phyloP scores from a whole-genome alignment of 345 rosid species.

The Citrus unshiu region DNA sequence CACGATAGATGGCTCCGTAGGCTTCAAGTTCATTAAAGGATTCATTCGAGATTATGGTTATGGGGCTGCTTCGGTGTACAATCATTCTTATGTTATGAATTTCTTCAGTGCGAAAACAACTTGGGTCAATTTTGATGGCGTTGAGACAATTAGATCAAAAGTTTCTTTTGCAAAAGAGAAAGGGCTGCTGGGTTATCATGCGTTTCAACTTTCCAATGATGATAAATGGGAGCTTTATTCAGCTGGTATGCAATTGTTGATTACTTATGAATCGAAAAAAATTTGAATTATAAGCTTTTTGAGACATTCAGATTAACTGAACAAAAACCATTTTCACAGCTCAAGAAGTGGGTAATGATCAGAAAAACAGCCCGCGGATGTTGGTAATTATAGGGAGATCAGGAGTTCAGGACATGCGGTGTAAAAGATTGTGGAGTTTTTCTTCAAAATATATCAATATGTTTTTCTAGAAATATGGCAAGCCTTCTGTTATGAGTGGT shows the following conservation, averaged over 20 bases:
- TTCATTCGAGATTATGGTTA: background rate
- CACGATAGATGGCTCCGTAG: conserved; percentile 14
- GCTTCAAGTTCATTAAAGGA: background rate
- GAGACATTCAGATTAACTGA: too few species aligned
- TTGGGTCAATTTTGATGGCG: conserved; percentile 8
- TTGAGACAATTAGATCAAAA: background rate
- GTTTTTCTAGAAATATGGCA: background rate
- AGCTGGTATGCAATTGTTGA: background rate
- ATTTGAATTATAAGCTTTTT: too few species aligned
- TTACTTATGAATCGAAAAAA: too few species aligned
- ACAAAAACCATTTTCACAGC: too few species aligned
- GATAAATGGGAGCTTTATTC: conserved; percentile 5
- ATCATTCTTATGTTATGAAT: background rate
- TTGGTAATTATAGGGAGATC: too few species aligned
- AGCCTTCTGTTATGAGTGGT: background rate
- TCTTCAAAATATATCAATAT: background rate
- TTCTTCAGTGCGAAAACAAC: background rate
- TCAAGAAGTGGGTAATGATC: too few species aligned
- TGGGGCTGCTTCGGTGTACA: background rate
- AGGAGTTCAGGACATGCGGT: too few species aligned
- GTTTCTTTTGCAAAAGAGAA: conserved; percentile 9
- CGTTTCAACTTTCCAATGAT: conserved; percentile 6
- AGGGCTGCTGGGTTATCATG: background rate
- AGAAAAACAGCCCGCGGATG: too few species aligned
- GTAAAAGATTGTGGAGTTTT: too few species aligned